Base-by-base conservation (phyloP, 2,329 filamentous ascomycete genomes). In the Ceratocystis lukuohia region DNA sequence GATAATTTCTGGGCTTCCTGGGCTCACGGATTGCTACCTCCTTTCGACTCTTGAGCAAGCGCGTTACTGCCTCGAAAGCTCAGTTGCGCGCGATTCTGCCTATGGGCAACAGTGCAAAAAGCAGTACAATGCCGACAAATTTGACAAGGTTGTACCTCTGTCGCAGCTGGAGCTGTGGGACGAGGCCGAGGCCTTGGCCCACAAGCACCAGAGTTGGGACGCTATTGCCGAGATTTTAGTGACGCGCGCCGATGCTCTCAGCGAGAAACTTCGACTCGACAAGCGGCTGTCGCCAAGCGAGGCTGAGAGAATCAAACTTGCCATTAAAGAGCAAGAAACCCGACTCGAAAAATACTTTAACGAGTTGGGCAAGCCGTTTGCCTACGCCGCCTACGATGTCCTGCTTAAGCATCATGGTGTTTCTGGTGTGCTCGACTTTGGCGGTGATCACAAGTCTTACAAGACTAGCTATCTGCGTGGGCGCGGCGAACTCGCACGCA, bases 381-480 rank as follows among this genome's bases (percentile, higher is more conserved):
- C 88, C 2, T 86, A 86, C 70, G 88, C 90, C 0, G 88, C 91
- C 69, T 97, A 96, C 74, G 84, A 89, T 67, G 86, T 87, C 69
- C 80, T 93, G 65, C 86, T 96, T 65, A 79, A 83, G 44, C 82
- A 83, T 71, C 82, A 84, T 66, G 82, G 88, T 59, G 80, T 89
- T 56, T 80, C 85, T 70, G 80, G 82, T 1, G 80, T 96, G 33
- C 80, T 99, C 65, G 82, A 86, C 71, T 89, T 89, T 68, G 80
- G 86, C 30, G 77, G 85, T 66, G 88, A 92, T 71, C 85, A 85
- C 70, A 77, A 83, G 63, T 77, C 78, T n/a, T 87, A 85, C 71
- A 82, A 96, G 66, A 96, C 91, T 0, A 80, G 81, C 64, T 99
- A 91, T 71, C 80, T 99, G 61, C 84, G 89, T 53, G 86, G 84